phyloP scores from a whole-genome alignment of 441 rosid genomes.

The Pelargonium citronellum region DNA sequence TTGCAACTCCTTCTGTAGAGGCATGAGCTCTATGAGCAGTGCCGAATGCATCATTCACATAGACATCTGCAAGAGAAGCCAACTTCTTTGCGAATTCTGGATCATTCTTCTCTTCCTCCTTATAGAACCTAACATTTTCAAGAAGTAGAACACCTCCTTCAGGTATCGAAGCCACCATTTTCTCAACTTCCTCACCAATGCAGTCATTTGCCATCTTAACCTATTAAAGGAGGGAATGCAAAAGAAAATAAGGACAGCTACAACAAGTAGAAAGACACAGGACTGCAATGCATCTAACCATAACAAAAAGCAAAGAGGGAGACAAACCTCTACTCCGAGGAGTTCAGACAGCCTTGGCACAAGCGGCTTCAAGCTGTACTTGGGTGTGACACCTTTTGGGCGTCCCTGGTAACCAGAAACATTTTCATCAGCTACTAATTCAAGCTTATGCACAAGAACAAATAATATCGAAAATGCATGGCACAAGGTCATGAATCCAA shows the following conservation, averaged over 20 bases:
- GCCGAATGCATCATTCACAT: slow-evolving; percentile 27
- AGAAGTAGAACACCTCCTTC: slow-evolving; percentile 28
- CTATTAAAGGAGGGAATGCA: slow-evolving; percentile 6
- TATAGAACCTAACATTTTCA: slow-evolving; percentile 27
- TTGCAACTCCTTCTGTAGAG: neutral
- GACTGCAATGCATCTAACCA: neutral
- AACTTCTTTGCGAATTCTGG: slow-evolving; percentile 29
- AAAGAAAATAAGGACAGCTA: neutral
- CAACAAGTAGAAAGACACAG: neutral
- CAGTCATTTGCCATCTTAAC: slow-evolving; percentile 28
- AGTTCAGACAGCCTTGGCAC: slow-evolving; percentile 26
- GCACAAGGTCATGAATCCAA: no score
- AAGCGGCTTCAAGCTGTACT: slow-evolving; percentile 29
- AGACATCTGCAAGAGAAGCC: slow-evolving; percentile 24
- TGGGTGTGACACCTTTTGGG: slow-evolving; percentile 28
- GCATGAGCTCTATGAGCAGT: slow-evolving; percentile 29
- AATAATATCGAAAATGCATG: neutral
- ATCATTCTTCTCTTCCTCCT: slow-evolving; percentile 29
- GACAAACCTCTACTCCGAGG: slow-evolving; percentile 25
- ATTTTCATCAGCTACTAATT: neutral
- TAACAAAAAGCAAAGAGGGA: neutral
- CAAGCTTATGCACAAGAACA: neutral
- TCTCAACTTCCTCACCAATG: slow-evolving; percentile 26
- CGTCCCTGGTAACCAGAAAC: slow-evolving; percentile 23
- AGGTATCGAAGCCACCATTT: slow-evolving; percentile 21